Conservation (phyloP, 108 stramenopile genomes). For the Cyclotella atomus region DNA sequence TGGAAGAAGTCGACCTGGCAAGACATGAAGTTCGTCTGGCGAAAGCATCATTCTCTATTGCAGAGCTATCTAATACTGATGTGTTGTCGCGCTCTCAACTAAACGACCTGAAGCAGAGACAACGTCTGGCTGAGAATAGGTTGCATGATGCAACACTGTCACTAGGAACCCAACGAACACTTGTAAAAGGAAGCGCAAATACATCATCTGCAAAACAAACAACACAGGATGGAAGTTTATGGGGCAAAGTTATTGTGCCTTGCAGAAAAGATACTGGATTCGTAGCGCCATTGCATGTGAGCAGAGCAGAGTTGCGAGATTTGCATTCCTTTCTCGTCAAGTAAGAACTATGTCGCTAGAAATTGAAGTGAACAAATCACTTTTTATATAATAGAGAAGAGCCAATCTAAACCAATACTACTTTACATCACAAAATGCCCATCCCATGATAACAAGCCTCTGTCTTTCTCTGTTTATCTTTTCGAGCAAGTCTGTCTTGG, state of each 20-base stretch:
- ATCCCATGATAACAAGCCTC: slow-evolving; percentile 46
- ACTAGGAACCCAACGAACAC: background rate
- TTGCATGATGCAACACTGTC: slow-evolving; percentile 22
- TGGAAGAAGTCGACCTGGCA: slow-evolving; percentile 40
- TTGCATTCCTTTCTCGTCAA: slow-evolving; percentile 46
- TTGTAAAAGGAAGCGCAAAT: background rate
- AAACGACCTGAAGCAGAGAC: slow-evolving; percentile 13
- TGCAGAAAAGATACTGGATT: slow-evolving; percentile 20
- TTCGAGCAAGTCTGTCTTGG: slow-evolving; percentile 64
- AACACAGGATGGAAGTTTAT: background rate
- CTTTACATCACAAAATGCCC: slow-evolving; percentile 24
- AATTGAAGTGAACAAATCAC: too few relatives aligned
- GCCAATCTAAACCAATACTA: too few relatives aligned
- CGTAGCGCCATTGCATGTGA: slow-evolving; percentile 26
- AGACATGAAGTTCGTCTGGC: slow-evolving; percentile 32
- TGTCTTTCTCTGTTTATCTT: slow-evolving; percentile 77
- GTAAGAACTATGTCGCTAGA: too few relatives aligned
- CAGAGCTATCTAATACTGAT: slow-evolving; percentile 32
- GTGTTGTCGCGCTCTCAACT: slow-evolving; percentile 28
- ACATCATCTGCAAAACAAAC: background rate
- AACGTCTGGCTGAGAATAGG: slow-evolving; percentile 13
- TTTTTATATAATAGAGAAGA: too few relatives aligned
- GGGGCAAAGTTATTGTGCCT: slow-evolving; percentile 26
- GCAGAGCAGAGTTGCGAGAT: slow-evolving; percentile 24
- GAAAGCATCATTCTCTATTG: slow-evolving; percentile 38